A percentile compares a stretch with the other conserved stretches of the same genome.
Conservation (phyloP, 2,329 filamentous ascomycete genomes). For the Sarocladium brachiariae region DNA sequence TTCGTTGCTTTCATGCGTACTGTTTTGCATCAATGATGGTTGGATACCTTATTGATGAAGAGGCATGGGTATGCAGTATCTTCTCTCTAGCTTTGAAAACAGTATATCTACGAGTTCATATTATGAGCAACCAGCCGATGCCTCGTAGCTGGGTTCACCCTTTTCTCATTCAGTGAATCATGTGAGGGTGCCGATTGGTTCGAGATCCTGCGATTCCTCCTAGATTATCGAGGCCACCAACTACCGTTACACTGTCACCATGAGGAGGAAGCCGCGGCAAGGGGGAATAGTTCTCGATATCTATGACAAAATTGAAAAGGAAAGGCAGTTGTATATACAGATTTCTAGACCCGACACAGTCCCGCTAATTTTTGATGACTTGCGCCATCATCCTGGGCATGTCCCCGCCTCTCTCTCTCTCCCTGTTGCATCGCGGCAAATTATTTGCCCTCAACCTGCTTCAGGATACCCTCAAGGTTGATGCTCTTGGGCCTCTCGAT, state of each 20-base stretch:
- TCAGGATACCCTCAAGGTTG: constrained; percentile 78
- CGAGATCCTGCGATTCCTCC: too few relatives aligned
- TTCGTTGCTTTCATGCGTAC: too few relatives aligned
- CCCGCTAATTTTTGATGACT: neutral
- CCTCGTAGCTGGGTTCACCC: neutral
- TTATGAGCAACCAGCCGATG: too few relatives aligned
- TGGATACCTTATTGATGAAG: too few relatives aligned
- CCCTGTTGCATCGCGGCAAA: neutral
- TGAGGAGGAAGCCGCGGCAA: too few relatives aligned
- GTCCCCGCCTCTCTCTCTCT: neutral
- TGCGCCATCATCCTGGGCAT: neutral
- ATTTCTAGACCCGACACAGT: neutral
- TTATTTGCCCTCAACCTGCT: constrained; percentile 48
- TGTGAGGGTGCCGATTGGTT: neutral
- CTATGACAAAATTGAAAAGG: constrained; percentile 5
- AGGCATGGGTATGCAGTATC: too few relatives aligned
- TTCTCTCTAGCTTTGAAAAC: too few relatives aligned
- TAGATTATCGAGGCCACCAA: too few relatives aligned
- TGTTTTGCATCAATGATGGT: too few relatives aligned
- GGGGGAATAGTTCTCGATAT: neutral
- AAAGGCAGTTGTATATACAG: neutral
- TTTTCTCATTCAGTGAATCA: neutral
- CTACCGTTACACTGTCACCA: too few relatives aligned
- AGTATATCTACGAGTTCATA: neutral
- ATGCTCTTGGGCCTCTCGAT: constrained; percentile 99